phyloP scores from a whole-genome alignment of 371 early-diverging fungal species.

The Homolaphlyctis polyrhiza region DNA sequence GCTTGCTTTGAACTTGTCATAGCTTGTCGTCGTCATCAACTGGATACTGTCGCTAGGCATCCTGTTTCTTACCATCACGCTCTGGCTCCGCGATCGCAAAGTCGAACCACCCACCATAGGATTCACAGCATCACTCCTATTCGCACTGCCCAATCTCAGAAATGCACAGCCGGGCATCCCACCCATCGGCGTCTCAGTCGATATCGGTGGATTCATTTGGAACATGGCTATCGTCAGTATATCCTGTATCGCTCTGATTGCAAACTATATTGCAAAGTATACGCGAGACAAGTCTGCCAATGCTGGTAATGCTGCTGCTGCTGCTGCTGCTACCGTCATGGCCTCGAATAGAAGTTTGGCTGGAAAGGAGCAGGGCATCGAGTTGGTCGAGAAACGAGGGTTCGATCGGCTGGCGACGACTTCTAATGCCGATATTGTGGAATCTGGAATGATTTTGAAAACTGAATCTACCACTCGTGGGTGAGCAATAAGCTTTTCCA shows the following conservation, averaged over 20 bases:
- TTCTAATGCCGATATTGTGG: too few relatives aligned
- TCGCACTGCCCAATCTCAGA: slow-evolving; percentile 31
- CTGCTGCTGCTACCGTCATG: too few relatives aligned
- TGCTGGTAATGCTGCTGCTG: too few relatives aligned
- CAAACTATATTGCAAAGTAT: slow-evolving; percentile 5
- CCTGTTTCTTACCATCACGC: slow-evolving; percentile 11
- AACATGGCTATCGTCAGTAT: slow-evolving; percentile 18
- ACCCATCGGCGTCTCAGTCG: slow-evolving; percentile 22
- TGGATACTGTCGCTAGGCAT: slow-evolving; percentile 26
- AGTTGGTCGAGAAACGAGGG: too few relatives aligned
- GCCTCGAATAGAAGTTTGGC: too few relatives aligned
- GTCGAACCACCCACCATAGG: slow-evolving; percentile 35
- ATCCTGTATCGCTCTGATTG: neutral
- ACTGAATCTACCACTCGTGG: too few relatives aligned
- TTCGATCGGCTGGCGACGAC: too few relatives aligned
- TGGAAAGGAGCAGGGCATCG: too few relatives aligned
- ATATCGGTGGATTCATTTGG: slow-evolving; percentile 32
- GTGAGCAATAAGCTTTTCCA: too few relatives aligned
- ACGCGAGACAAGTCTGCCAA: neutral
- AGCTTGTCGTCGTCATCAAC: slow-evolving; percentile 19
- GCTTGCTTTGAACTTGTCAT: neutral
- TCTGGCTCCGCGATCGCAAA: slow-evolving; percentile 26
- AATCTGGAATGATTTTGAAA: too few relatives aligned
- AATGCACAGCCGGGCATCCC: slow-evolving; percentile 32
- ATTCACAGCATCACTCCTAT: slow-evolving; percentile 18